A percentile compares a stretch with the other conserved stretches of the same genome.
These are phyloP conservation scores for Leccinum broughii DNA, from an alignment of 768 basidiomycete genomes.

Conservation along the genomic window DNA sequence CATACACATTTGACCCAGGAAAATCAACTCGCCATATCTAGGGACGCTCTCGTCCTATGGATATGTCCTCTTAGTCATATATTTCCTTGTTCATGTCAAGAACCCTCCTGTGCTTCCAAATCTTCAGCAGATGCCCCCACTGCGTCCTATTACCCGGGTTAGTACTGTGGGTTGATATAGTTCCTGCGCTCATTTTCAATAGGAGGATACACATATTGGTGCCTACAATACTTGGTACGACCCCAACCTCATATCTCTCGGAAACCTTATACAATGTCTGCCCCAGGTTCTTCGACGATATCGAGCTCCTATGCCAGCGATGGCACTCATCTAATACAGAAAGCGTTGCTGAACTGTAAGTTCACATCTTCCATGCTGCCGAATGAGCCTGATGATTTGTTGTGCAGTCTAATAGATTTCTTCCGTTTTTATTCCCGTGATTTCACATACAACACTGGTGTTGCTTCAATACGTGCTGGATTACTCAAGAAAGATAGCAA, in stretches of 20 bases:
- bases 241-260: conserved; percentile 5
- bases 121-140: conserved; percentile 90
- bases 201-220: conserved; percentile 81
- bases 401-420: conserved; percentile 88
- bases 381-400: conserved; percentile 7
- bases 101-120: conserved; percentile 96
- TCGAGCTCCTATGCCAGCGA: conserved; percentile 84
- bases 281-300: conserved; percentile 93
- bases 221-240: conserved; percentile 80
- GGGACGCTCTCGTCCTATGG: conserved; percentile 97
- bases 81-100: conserved; percentile 97
- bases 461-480: conserved; percentile 88
- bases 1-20: conserved; percentile 45
- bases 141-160: conserved; percentile 82
- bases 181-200: conserved; percentile 15
- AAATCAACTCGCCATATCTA: conserved; percentile 98
- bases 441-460: conserved; percentile 88
- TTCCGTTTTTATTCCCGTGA: conserved; percentile 96
- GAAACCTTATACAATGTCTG: conserved; percentile 11
- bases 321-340: conserved; percentile 96
- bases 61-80: conserved; percentile 96
- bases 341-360: conserved; percentile 88
- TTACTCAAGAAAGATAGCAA: conserved; percentile 88
- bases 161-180: conserved; percentile 17
- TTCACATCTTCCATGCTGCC: conserved; percentile 13